Base-by-base conservation (phyloP, 768 basidiomycete genomes). In the Chalciporus sphaerocephalus region DNA sequence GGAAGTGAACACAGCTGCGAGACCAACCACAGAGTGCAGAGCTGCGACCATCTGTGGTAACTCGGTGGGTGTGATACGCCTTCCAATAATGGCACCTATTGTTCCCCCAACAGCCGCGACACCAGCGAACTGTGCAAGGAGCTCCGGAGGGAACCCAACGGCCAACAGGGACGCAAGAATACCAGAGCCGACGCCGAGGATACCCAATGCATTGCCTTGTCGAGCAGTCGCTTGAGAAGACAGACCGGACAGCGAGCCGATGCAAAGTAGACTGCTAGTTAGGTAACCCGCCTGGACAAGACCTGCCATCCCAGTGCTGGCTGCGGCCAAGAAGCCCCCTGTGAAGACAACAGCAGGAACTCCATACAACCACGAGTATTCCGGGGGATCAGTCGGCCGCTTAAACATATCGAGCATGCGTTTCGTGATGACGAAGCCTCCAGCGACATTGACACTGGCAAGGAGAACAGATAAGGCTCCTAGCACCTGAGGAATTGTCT, bases 401-500 rank as follows among this genome's bases (percentile, higher is more conserved):
- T 87, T 88, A 66, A 93, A 93, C 85, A 93, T 90, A 58, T 92
- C 88, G 49, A 93, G 70, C 91, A 93, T 93, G 34, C 90, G 83
- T 65, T 91, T 91, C 18, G 89, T 92, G 56, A 92, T 85, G 30
- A 90, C 82, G 56, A 92, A 92, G 35, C 91, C 91, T 41, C 91
- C 91, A 27, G 86, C 80, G 42, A 93, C 89, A 58, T 93, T 93
- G 48, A 93, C 79, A 47, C 87, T 87, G 18, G 91, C 91, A 24
- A 93, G 69, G 40, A 93, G 76, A n/a, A 93, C 91, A 12, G 90
- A 87, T 12, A 84, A 48, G 3, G 91, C 87, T 47, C 89, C 91
- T 12, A 93, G 71, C 11, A 72, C 69, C 66, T 93, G 90, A 40
- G 91, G 83, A 50, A 89, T 69, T 1, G 91, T 92, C 34, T 80